Evolutionary conservation across 345 rosid genomes (phyloP), one percentile per base, ranked within the genome.

Genomic region (Luvunga scandens): DNA sequence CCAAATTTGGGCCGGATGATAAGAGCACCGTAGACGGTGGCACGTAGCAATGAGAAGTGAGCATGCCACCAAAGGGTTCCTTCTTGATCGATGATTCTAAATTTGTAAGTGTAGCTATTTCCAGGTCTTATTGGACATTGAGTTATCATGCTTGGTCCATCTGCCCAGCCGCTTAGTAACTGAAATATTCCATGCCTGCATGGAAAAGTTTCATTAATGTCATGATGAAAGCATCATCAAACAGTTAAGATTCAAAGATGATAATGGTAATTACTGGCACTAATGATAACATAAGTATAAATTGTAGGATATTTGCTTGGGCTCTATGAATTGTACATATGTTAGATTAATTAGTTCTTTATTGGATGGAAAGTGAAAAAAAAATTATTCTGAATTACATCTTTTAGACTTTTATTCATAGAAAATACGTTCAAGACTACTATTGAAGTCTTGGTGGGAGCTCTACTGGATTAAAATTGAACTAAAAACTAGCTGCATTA

Each of bases 51-150:
- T 0, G 92, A 86, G 31, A 83, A 62, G 27, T 95, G 99, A 38
- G 98, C 97, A 36, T 95, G 97, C 99, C 99, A 95, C 98, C 98
- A 93, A 1, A 93, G 89, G 28, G 99, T 93, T 8, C 98, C 98
- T 78, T 93, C 97, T 69, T 95, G 99, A 28, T 80, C 73, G 42
- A 83, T 81, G 82, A 93, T 72, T 36, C 63, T 89, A 77, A 92
- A 93, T 73, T 80, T 87, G 83, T 95, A 92, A 6, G 94, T 87
- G 80, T 85, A 95, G 27, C 81, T 89, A 16, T 55, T 61, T 5
- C 96, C 95, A 0, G 99, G 94, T 3, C 28, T 83, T 62, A 93
- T 91, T 14, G 99, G 95, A 68, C 99, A 93, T 19, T 95, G 99
- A 2, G 98, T 91, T 21, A 90, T 71, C 91, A 89, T 90, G 21